Evolutionary conservation across 1,284 basidiomycete genomes (phyloP).

Genomic region (Inonotus obliquus): DNA sequence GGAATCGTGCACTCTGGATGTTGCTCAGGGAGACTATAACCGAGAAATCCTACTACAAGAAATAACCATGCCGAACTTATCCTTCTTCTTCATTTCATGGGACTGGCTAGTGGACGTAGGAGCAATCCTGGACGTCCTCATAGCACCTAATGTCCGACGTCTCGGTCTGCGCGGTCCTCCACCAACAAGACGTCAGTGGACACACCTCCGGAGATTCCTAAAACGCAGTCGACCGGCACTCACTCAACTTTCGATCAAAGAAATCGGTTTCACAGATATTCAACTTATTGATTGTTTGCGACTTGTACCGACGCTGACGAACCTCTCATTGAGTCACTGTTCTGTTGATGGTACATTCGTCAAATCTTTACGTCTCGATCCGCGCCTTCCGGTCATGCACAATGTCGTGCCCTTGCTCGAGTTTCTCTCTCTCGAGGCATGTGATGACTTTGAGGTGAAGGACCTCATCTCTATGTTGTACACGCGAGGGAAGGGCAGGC

Average conservation of each 20-base stretch:
- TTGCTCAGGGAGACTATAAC: constrained; percentile 11
- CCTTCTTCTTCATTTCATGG: constrained; percentile 20
- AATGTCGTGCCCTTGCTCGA: constrained; percentile 16
- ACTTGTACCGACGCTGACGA: constrained; percentile 14
- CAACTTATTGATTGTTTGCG: constrained; percentile 18
- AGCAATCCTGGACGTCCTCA: constrained; percentile 15
- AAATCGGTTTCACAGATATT: constrained; percentile 19
- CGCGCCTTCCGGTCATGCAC: constrained; percentile 1
- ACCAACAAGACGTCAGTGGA: constrained; percentile 16
- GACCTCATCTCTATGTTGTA: constrained; percentile 15
- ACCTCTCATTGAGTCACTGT: constrained; percentile 19
- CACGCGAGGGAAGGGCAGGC: constrained; percentile 4
- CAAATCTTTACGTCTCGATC: constrained; percentile 10
- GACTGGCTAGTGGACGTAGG: constrained; percentile 20
- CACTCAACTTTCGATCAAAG: constrained; percentile 18
- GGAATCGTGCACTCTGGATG: constrained; percentile 19
- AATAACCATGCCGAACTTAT: constrained; percentile 14
- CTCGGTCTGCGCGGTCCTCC: constrained; percentile 18
- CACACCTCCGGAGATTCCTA: constrained; percentile 17
- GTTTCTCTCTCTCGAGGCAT: constrained; percentile 19
- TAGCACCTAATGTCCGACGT: constrained; percentile 14
- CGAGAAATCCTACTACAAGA: constrained; percentile 2
- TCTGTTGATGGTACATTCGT: constrained; percentile 16
- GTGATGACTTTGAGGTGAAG: constrained; percentile 17
- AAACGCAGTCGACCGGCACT: constrained; percentile 12